These are phyloP conservation scores for Vickermania ingenoplastis DNA, from an alignment of 208 protist genomes.

Conservation along the genomic window DNA sequence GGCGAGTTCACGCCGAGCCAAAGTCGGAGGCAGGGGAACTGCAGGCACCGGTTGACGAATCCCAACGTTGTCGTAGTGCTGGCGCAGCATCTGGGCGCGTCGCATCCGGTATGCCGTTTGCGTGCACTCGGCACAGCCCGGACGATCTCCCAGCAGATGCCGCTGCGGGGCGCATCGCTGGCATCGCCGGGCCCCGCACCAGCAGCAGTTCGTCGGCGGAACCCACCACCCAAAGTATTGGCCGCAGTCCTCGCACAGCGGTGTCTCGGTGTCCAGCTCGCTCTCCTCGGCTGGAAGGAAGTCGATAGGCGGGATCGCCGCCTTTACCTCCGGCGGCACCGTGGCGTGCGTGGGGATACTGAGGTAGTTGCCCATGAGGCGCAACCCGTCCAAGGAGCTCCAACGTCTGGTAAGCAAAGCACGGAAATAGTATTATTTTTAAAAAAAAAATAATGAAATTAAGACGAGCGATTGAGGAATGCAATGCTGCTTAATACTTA, in stretches of 20 bases:
- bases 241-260: constrained; percentile 48
- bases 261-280: constrained; percentile 17
- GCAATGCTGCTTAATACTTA: too few species aligned
- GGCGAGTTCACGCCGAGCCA: too few species aligned
- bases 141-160: constrained; percentile 53
- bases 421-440: too few species aligned
- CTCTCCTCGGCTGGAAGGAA: constrained; percentile 38
- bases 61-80: constrained; percentile 17
- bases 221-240: constrained; percentile 57
- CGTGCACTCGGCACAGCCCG: constrained; percentile 58
- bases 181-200: constrained; percentile 71
- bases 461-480: too few species aligned
- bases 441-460: too few species aligned
- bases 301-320: constrained; percentile 43
- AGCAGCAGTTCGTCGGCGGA: constrained; percentile 68
- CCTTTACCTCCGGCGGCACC: constrained; percentile 65
- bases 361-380: constrained; percentile 47
- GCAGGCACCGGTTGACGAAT: background rate
- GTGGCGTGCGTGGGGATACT: constrained; percentile 46
- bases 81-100: constrained; percentile 25
- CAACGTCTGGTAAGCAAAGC: too few species aligned
- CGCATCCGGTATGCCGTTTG: constrained; percentile 32
- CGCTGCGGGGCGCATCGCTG: constrained; percentile 57
- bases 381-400: too few species aligned
- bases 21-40: background rate